phyloP scores from a whole-genome alignment of 306 rosid genomes.

The Malus sylvestris region DNA sequence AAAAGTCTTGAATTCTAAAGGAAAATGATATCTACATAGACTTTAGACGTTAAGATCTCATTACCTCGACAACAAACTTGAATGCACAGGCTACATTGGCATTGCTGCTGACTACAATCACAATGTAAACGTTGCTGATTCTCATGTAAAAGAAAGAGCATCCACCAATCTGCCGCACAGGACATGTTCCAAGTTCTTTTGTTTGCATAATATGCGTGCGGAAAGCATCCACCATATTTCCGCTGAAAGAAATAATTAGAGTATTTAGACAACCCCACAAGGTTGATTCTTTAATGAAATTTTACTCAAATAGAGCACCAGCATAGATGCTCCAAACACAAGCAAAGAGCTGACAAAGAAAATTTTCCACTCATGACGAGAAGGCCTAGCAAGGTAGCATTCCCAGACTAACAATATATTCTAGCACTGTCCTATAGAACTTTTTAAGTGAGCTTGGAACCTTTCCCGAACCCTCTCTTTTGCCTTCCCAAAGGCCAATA shows the following conservation, averaged over 20 bases:
- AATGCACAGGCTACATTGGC: conserved; percentile 98
- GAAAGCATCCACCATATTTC: conserved; percentile 99
- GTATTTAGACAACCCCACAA: conserved; percentile 1
- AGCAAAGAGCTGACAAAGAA: neutral
- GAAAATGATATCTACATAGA: neutral
- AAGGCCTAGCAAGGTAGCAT: neutral
- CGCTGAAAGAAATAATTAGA: conserved; percentile 40
- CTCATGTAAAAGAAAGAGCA: conserved; percentile 97
- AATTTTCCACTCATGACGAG: neutral
- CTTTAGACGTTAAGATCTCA: neutral
- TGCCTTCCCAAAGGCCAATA: neutral
- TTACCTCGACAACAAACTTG: conserved; percentile 98
- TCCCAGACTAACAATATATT: neutral
- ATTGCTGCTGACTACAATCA: conserved; percentile 97
- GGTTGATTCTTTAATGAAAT: neutral
- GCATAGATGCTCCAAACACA: neutral
- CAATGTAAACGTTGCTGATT: conserved; percentile 92
- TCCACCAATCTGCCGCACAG: conserved; percentile 95
- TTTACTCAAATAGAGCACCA: neutral
- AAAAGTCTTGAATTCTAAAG: neutral
- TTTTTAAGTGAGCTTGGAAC: neutral
- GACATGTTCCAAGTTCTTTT: conserved; percentile 96
- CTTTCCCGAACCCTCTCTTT: neutral
- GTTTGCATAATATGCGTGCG: conserved; percentile 93
- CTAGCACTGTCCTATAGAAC: neutral